Percentiles rank a stretch among this genome's conserved stretches.
Conservation (phyloP, 1,139 yeast species). For the Suhomyces kunorum region DNA sequence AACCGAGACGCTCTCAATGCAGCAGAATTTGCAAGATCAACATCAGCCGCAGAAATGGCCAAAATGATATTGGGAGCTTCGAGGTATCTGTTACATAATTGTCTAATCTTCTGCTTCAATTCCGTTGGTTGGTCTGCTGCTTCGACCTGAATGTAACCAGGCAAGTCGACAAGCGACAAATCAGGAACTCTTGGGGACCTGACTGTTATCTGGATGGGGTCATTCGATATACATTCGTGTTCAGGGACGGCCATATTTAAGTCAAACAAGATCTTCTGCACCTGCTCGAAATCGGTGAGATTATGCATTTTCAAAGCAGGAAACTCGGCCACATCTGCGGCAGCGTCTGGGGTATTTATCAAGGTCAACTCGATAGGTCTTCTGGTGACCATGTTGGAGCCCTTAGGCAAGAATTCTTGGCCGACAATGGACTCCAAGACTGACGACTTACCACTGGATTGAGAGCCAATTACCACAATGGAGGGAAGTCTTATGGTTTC, state of each 20-base stretch:
- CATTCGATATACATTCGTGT: constrained; percentile 80
- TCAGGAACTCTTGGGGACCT: constrained; percentile 94
- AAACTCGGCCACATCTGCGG: constrained; percentile 89
- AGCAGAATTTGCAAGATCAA: constrained; percentile 93
- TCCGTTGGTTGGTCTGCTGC: constrained; percentile 94
- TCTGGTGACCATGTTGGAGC: constrained; percentile 93
- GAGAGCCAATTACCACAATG: constrained; percentile 96
- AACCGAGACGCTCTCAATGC: constrained; percentile 88
- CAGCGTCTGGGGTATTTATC: constrained; percentile 78
- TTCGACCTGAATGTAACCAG: constrained; percentile 96
- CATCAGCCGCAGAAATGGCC: constrained; percentile 97
- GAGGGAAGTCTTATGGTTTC: constrained; percentile 85
- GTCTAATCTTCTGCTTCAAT: constrained; percentile 75
- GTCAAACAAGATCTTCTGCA: constrained; percentile 81
- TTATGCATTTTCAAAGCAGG: constrained; percentile 84
- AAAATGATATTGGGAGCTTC: constrained; percentile 90
- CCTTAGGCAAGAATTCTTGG: constrained; percentile 91
- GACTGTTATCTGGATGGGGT: constrained; percentile 88
- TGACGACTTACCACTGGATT: constrained; percentile 94
- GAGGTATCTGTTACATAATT: constrained; percentile 79
- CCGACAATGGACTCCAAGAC: constrained; percentile 94
- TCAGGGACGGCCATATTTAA: constrained; percentile 91
- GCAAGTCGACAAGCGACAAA: constrained; percentile 88
- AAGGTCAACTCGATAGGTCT: constrained; percentile 93
- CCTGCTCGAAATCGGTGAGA: constrained; percentile 83